These are phyloP conservation scores for Fusarium xyrophilum DNA, from an alignment of 2,329 filamentous ascomycete species.

Conservation along the genomic window DNA sequence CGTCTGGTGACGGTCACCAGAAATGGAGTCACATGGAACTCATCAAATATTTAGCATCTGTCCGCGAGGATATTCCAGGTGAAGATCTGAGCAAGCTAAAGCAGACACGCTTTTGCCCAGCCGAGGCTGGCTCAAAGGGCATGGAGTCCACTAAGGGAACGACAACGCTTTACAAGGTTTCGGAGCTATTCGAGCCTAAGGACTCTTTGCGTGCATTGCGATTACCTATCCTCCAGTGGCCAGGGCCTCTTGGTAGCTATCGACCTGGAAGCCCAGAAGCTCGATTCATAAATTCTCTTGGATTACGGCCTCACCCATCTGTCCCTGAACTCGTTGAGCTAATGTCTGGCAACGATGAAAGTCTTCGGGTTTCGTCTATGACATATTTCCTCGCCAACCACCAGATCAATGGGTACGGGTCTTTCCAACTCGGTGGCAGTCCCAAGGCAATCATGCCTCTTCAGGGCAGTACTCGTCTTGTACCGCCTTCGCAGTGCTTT, in stretches of 20 bases:
- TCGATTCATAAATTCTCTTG: conserved; percentile 74
- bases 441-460: conserved; percentile 74
- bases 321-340: conserved; percentile 78
- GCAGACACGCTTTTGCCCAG: conserved; percentile 81
- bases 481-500: conserved; percentile 79
- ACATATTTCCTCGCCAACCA: conserved; percentile 84
- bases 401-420: conserved; percentile 75
- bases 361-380: conserved; percentile 72
- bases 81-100: conserved; percentile 82
- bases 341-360: conserved; percentile 69
- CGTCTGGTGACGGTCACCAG: conserved; percentile 61
- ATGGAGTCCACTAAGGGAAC: conserved; percentile 61
- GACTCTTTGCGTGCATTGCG: conserved; percentile 71
- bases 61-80: conserved; percentile 83
- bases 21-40: conserved; percentile 94
- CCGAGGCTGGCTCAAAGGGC: conserved; percentile 67
- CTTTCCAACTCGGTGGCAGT: conserved; percentile 64
- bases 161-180: conserved; percentile 70
- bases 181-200: conserved; percentile 82
- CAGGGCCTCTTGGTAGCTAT: conserved; percentile 68
- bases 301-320: conserved; percentile 74
- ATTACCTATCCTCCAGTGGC: conserved; percentile 84
- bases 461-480: conserved; percentile 71
- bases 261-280: conserved; percentile 73
- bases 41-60: conserved; percentile 91